These are phyloP conservation scores for Phycomyces blakesleeanus DNA, from an alignment of 192 early-diverging fungal species.

Conservation along the genomic window DNA sequence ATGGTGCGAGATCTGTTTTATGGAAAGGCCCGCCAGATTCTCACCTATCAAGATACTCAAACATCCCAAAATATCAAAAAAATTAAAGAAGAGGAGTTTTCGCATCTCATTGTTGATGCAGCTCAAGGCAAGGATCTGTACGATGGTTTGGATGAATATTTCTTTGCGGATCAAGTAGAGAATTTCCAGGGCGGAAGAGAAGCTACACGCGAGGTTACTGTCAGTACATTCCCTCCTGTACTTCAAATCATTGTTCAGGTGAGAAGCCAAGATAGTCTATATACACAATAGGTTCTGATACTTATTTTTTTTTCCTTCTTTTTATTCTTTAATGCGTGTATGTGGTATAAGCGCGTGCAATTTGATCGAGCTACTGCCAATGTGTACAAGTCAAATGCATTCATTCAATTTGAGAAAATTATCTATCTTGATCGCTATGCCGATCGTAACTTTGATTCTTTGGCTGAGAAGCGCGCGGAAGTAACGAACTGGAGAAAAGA, in stretches of 20 bases:
- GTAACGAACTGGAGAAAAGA: constrained; percentile 29
- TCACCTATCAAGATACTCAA: constrained; percentile 32
- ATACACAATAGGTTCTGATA: too few species aligned
- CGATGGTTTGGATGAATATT: constrained; percentile 58
- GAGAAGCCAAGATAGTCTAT: too few species aligned
- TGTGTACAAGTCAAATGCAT: constrained; percentile 69
- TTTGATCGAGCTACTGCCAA: constrained; percentile 53
- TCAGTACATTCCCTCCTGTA: constrained; percentile 59
- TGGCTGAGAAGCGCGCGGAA: constrained; percentile 18
- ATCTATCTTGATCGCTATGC: constrained; percentile 60
- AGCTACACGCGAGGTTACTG: constrained; percentile 41
- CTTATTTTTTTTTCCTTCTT: too few species aligned
- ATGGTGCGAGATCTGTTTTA: constrained; percentile 47
- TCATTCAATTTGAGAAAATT: constrained; percentile 53
- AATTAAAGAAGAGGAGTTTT: constrained; percentile 45
- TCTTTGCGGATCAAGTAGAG: constrained; percentile 39
- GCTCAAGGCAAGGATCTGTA: constrained; percentile 45
- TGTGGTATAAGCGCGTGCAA: constrained; percentile 64
- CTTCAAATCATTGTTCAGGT: constrained; percentile 66
- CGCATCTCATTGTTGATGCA: constrained; percentile 45
- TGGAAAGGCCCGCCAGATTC: constrained; percentile 42
- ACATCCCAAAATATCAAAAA: constrained; percentile 33
- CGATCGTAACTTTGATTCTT: constrained; percentile 31
- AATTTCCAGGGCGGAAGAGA: constrained; percentile 31
- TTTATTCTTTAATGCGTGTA: too few species aligned